Evolutionary conservation across 768 basidiomycete species (phyloP).

Genomic region (Ramaria sp.): DNA sequence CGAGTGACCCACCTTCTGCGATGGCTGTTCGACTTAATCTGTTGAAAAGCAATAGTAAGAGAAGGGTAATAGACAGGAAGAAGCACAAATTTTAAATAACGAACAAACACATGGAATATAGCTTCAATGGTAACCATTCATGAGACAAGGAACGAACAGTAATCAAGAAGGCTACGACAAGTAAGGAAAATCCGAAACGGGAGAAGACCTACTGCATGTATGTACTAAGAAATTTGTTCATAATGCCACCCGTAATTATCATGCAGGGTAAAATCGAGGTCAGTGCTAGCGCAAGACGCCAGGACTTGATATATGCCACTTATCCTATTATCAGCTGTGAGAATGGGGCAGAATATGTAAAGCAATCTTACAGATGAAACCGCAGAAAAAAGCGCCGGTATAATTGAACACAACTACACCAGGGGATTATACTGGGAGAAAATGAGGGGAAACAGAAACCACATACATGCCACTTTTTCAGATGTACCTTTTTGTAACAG

Average conservation of each 20-base stretch:
- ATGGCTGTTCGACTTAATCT: constrained; percentile 64
- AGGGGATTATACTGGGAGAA: neutral
- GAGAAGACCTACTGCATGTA: constrained; percentile 51
- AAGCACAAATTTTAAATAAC: no score
- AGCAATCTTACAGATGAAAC: constrained; percentile 39
- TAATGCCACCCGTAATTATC: constrained; percentile 54
- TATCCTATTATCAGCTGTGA: neutral
- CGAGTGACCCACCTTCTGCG: constrained; percentile 71
- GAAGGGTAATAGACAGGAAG: neutral
- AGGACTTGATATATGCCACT: constrained; percentile 43
- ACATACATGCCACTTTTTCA: constrained; percentile 62
- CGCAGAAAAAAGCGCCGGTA: constrained; percentile 60
- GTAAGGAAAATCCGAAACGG: neutral
- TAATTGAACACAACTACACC: constrained; percentile 43
- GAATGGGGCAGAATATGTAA: no score
- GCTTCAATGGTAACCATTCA: no score
- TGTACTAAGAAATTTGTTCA: constrained; percentile 57
- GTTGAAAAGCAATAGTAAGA: neutral
- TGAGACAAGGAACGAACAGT: no score
- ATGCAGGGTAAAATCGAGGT: constrained; percentile 81
- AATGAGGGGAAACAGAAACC: constrained; percentile 7
- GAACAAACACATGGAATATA: no score
- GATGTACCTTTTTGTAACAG: constrained; percentile 85
- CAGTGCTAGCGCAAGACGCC: constrained; percentile 79
- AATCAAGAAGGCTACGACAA: neutral